Evolutionary conservation across 257 asterid species (phyloP).

Genomic region (Solanum paucissectum): DNA sequence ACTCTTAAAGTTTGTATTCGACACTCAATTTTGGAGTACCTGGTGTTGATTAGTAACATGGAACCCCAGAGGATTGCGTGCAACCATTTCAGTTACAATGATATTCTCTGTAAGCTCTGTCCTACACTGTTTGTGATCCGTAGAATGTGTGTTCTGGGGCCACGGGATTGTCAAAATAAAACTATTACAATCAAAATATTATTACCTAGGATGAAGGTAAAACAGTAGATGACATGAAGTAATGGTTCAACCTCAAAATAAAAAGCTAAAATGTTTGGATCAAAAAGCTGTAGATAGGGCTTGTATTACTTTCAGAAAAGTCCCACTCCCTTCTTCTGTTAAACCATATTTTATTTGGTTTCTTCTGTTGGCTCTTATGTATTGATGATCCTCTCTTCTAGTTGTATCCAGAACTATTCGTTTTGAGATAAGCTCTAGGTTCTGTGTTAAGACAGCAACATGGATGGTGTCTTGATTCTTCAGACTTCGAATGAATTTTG

Average conservation of each 20-base stretch:
- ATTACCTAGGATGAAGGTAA: neutral
- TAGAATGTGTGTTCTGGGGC: neutral
- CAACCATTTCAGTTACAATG: neutral
- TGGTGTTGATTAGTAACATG: neutral
- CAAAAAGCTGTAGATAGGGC: neutral
- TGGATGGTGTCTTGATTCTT: neutral
- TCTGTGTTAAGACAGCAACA: neutral
- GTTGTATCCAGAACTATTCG: neutral
- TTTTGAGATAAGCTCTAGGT: neutral
- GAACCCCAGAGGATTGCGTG: neutral
- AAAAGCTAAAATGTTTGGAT: neutral
- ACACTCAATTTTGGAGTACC: neutral
- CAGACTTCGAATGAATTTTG: neutral
- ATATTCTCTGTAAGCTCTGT: neutral
- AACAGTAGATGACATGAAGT: neutral
- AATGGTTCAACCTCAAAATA: neutral
- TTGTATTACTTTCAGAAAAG: neutral
- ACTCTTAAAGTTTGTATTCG: neutral
- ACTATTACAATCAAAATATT: neutral
- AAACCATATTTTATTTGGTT: neutral
- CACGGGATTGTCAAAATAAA: neutral
- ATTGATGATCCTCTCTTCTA: neutral
- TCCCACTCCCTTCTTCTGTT: neutral
- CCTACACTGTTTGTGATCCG: neutral
- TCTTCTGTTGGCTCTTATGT: neutral